These are phyloP conservation scores for Calvatia gigantea DNA, from an alignment of 768 basidiomycete species.

Conservation along the genomic window DNA sequence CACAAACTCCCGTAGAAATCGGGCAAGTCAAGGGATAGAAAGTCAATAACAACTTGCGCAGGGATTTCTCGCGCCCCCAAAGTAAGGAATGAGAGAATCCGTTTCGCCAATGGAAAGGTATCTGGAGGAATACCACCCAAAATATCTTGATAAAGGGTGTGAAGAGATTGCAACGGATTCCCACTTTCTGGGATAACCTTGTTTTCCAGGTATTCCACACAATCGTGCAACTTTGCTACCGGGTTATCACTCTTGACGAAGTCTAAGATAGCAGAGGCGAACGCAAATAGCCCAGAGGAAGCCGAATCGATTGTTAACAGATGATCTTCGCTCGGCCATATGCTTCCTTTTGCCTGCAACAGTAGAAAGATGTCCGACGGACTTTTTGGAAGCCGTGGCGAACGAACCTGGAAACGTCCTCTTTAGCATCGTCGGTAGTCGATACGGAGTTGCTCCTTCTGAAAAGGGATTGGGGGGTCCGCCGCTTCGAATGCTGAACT, in stretches of 20 bases:
- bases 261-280: not conserved
- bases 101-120: not conserved
- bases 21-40: not conserved
- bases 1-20: not conserved
- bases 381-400: not conserved
- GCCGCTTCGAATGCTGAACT: not conserved
- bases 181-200: not conserved
- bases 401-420: not conserved
- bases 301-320: not conserved
- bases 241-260: not conserved
- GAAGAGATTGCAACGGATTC: not conserved
- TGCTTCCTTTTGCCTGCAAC: not conserved
- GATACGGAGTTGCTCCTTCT: not conserved
- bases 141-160: not conserved
- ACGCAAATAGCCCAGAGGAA: not conserved
- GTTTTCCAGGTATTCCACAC: not conserved
- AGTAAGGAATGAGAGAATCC: not conserved
- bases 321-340: not conserved
- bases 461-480: not conserved
- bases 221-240: not conserved
- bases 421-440: not conserved
- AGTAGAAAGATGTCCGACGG: not conserved
- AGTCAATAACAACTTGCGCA: not conserved
- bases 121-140: not conserved
- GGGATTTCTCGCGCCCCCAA: not conserved